Evolutionary conservation across 2,329 filamentous ascomycete species (phyloP), one percentile per base, ranked within the genome.

Genomic region (Zasmidium citrigriseum): DNA sequence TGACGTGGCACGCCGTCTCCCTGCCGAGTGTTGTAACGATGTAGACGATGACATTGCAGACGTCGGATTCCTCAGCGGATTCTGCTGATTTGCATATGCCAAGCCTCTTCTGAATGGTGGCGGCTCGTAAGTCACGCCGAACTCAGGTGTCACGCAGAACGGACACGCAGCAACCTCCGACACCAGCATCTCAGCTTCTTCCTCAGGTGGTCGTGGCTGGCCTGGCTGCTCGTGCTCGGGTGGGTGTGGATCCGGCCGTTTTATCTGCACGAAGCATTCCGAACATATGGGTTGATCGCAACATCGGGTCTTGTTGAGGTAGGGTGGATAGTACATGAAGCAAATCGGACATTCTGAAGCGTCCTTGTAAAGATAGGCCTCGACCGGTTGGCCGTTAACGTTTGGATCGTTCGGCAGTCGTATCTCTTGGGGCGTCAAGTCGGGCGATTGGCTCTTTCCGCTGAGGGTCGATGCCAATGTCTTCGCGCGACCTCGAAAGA

Each of bases 221-320:
- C 70, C 70, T 11, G 75, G 72, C 48, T 75, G 74, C 57, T 76
- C 75, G 46, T 83, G 83, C 72, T 96, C 91, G 1, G 91, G 91
- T 41, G 92, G 86, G 73, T 97, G 91, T 10, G 92, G 93, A 64
- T 99, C 93, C 3, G 92, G 88, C 45, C 95, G 86, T 74, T 97
- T 98, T 73, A 99, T 99, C 74, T 99, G 95, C 3, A 99, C 95
- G 70, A 99, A 99, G 74, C 95, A 99, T 77, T 99, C 95, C 45
- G 93, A 98, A 77, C 95, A 99, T 62, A 99, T 98, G 4, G 90
- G 83, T 73, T 99, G 95, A 68, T 96, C 92, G 74, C 95, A 99
- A 73, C 95, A 99, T 65, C 95, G 83, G 0, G 95, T 99, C 64
- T 88, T 89, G 76, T 99, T 99, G 25, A 99, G 82, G 71, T 96